Base-by-base conservation (phyloP, 345 rosid genomes). In the Murraya paniculata region DNA sequence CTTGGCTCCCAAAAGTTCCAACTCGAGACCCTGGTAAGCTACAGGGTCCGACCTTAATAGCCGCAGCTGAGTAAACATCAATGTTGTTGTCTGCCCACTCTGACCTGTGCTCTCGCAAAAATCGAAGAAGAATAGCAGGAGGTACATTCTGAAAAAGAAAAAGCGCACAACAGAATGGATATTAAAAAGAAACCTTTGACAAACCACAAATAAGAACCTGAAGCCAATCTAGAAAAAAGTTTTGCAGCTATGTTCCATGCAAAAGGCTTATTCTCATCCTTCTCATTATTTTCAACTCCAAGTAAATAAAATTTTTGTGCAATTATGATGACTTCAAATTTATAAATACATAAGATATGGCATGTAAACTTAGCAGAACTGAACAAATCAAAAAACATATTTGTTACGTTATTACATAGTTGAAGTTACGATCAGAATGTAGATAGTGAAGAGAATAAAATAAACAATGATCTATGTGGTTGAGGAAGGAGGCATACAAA, bases 11-110 rank as follows among this genome's bases (percentile, higher is more conserved):
- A 65, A 89, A 97, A 66, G 88, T 90, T 82, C 97, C 99, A 74
- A 93, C 90, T 79, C 93, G 85, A 73, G 99, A 87, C 77, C 90
- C 92, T 8, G 88, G 86, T 69, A 91, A 76, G 84, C 84, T 88
- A 82, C 92, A 94, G 68, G 99, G 97, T 35, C 99, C 99, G 9
- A 93, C 92, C 86, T 94, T 97, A 60, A 97, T 90, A 7, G 98
- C 98, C 18, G 98, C 98, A 28, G 97, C 99, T 28, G 97, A 82
- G 78, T 97, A 97, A 2, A 97, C 96, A 88, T 97, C 99, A 60
- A 94, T 93, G 80, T 84, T 89, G 88, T 92, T 94, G 82, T 97
- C 99, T 9, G 98, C 98, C 99, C 99, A 97, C 84, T 97, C 99
- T 61, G 99, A 97, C 78, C 99, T 88, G 71, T 97, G 99, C 86